These are phyloP conservation scores for Schizochytrium sp. DNA, from an alignment of 108 stramenopile genomes.

Conservation along the genomic window DNA sequence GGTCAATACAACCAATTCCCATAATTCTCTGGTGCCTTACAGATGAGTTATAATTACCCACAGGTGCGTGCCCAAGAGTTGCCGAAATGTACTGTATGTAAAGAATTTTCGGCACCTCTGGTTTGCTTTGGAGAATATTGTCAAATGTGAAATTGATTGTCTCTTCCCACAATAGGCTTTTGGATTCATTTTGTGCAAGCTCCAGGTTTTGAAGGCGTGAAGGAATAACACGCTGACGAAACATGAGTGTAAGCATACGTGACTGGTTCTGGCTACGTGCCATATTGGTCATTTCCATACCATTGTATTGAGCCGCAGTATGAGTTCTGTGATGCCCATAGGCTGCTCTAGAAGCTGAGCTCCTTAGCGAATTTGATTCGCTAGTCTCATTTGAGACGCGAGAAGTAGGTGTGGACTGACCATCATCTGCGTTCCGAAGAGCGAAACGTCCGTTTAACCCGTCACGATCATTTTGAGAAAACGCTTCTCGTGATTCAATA, in stretches of 20 bases:
- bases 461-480: too few relatives aligned
- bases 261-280: not conserved
- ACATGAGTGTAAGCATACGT: conserved; percentile 19
- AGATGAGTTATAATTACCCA: not conserved
- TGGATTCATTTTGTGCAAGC: not conserved
- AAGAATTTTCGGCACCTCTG: not conserved
- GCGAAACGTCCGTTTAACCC: too few relatives aligned
- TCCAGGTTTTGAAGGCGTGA: not conserved
- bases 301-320: not conserved
- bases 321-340: too few relatives aligned
- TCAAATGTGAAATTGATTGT: conserved; percentile 35
- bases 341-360: too few relatives aligned
- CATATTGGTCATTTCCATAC: not conserved
- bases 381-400: too few relatives aligned
- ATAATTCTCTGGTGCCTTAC: not conserved
- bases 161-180: conserved; percentile 26
- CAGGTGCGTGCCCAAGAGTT: not conserved
- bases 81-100: not conserved
- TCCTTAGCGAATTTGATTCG: too few relatives aligned
- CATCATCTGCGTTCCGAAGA: too few relatives aligned
- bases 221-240: conserved; percentile 7
- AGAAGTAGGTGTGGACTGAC: too few relatives aligned
- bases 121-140: not conserved
- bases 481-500: not conserved
- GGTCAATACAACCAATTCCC: not conserved